These are phyloP conservation scores for Cladorrhinum sp. DNA, from an alignment of 2,329 filamentous ascomycete species.

Conservation along the genomic window DNA sequence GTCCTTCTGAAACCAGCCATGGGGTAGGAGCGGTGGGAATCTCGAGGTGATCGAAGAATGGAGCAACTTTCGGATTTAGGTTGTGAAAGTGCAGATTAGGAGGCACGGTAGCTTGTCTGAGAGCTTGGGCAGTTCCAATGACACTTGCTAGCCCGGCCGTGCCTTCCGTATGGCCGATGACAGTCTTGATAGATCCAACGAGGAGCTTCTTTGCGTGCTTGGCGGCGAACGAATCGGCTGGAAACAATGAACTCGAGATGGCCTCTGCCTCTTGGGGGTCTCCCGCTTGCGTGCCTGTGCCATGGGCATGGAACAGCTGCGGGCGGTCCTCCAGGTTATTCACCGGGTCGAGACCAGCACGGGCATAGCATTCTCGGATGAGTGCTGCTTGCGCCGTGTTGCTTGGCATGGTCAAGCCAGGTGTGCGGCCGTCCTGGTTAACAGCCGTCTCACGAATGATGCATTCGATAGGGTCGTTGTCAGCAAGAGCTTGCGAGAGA, in stretches of 20 bases:
- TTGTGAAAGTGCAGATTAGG: slow-evolving; percentile 45
- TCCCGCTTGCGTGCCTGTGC: slow-evolving; percentile 40
- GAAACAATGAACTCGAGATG: slow-evolving; percentile 27
- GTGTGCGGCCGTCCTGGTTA: slow-evolving; percentile 46
- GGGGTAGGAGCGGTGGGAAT: neutral
- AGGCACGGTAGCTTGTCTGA: slow-evolving; percentile 38
- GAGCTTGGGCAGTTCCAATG: slow-evolving; percentile 28
- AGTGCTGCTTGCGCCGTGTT: slow-evolving; percentile 56
- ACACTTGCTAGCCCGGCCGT: neutral
- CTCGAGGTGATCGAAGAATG: slow-evolving; percentile 21
- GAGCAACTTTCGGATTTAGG: slow-evolving; percentile 38
- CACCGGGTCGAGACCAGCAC: slow-evolving; percentile 35
- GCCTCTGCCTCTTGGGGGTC: slow-evolving; percentile 41
- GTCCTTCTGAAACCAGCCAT: slow-evolving; percentile 8
- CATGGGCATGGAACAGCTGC: slow-evolving; percentile 27
- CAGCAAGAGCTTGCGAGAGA: slow-evolving; percentile 43
- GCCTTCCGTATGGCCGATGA: neutral
- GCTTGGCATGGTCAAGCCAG: slow-evolving; percentile 52
- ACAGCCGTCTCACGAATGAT: slow-evolving; percentile 42
- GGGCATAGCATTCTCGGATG: slow-evolving; percentile 43
- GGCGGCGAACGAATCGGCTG: slow-evolving; percentile 16
- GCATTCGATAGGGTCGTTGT: slow-evolving; percentile 51
- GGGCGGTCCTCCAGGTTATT: slow-evolving; percentile 3
- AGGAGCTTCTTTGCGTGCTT: slow-evolving; percentile 1
- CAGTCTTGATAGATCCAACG: neutral